phyloP scores from a whole-genome alignment of 169 alveolate species.

The Toxoplasma gondii region DNA sequence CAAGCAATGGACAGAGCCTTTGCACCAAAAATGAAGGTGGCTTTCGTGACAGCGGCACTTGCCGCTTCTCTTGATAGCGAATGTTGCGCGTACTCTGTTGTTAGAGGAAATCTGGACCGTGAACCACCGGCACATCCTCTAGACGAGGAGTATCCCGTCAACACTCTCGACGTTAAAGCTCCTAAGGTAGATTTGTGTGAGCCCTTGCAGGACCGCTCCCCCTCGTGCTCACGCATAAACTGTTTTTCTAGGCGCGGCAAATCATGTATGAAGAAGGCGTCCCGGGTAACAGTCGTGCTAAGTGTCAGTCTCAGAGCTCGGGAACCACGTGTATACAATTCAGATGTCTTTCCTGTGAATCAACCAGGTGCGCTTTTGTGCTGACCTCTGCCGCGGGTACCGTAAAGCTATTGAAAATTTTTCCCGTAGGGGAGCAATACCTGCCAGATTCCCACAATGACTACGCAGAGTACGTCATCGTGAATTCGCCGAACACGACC shows the following conservation, averaged over 20 bases:
- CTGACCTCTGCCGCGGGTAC: background rate
- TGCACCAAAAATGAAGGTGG: background rate
- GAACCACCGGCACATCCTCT: background rate
- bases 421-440: background rate
- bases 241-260: conserved; percentile 55
- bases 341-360: conserved; percentile 52
- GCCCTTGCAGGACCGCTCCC: background rate
- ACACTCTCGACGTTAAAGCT: background rate
- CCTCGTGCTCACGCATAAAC: no score
- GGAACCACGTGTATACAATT: background rate
- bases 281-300: conserved; percentile 41
- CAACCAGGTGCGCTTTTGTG: background rate
- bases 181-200: conserved; percentile 15
- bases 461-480: conserved; percentile 56
- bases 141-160: conserved; percentile 24
- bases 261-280: conserved; percentile 60
- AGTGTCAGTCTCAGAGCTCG: background rate
- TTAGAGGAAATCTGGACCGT: conserved; percentile 1
- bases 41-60: background rate
- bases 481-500: conserved; percentile 33
- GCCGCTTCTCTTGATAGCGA: background rate
- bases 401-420: no score
- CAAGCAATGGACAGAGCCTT: no score
- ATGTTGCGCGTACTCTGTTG: background rate
- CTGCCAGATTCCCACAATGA: conserved; percentile 46